phyloP scores from a whole-genome alignment of 805 yeast genomes.

The Candida namnaoensis region DNA sequence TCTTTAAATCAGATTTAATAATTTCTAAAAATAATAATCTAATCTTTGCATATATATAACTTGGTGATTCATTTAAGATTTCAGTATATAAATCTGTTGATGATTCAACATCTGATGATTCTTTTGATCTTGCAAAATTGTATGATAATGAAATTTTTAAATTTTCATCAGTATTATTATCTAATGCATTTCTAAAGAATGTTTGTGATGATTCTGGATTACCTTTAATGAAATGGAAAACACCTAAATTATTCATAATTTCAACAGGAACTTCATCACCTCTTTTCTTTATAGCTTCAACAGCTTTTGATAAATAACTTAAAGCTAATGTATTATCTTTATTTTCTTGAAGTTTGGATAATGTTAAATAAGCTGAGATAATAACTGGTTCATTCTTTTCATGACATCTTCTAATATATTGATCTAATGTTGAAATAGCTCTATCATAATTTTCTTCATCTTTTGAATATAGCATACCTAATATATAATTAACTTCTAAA shows the following conservation, averaged over 20 bases:
- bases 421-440: conserved; percentile 60
- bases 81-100: conserved; percentile 35
- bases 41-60: conserved; percentile 66
- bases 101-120: conserved; percentile 25
- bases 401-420: conserved; percentile 55
- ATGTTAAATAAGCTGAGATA: conserved; percentile 55
- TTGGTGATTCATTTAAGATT: conserved; percentile 54
- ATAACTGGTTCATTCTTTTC: conserved; percentile 51
- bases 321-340: conserved; percentile 62
- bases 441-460: conserved; percentile 25
- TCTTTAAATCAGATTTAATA: conserved; percentile 33
- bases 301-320: conserved; percentile 50
- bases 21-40: conserved; percentile 59
- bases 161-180: conserved; percentile 18
- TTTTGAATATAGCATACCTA: conserved; percentile 64
- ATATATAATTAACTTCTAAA: conserved; percentile 63
- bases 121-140: conserved; percentile 73
- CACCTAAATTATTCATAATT: conserved; percentile 78
- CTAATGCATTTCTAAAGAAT: conserved; percentile 42
- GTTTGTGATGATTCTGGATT: conserved; percentile 49
- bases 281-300: conserved; percentile 33
- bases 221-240: conserved; percentile 61
- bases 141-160: conserved; percentile 42
- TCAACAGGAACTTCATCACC: conserved; percentile 38
- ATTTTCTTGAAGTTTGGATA: conserved; percentile 64